Evolutionary conservation across 164 flowering plant genomes (phyloP), one percentile per base, ranked within the genome.

Genomic region (Stephania cephalantha): DNA sequence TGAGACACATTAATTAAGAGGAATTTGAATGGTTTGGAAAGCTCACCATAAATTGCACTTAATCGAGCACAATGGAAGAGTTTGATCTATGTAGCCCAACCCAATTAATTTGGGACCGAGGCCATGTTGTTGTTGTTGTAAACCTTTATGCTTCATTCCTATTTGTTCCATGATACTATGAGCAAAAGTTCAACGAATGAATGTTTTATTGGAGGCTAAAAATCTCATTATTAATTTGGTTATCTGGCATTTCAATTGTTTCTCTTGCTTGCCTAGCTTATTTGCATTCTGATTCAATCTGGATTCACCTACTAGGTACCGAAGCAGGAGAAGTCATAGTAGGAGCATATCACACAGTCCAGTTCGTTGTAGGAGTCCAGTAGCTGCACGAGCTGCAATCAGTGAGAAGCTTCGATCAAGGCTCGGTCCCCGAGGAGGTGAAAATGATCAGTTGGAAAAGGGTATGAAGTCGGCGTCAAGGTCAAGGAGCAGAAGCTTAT

Each of bases 341-440:
- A 81, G 88, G 79, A 87, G 89, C 74, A 65, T 72, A 67, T 88
- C 91, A 13, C 85, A 83, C 53, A 86, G 89, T 48, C 89, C 89
- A 72, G 80, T 68, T 71, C 67, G 79, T 71, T 48, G 74, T 67
- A 83, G 87, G 70, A 84, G 85, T 76, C 87, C 88, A 10, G 71
- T 25, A 69, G 88, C 79, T 22, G 83, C 70, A 53, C 84, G 82
- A 9, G 80, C 87, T 77, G 46, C 79, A 12, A 71, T 85, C 7
- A 86, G 89, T 72, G 89, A 87, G 66, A 87, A 76, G 72, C 73
- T 89, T 48, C 84, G 80, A 78, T 86, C 87, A 58, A 90, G 90
- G 17, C 88, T 87, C 55, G 90, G 89, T 35, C 85, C 86, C 68
- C 83, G 77, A 45, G 76, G 71, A 20, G 84, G 73, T 78, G 82